Evolutionary conservation across 164 flowering plant genomes (phyloP).

Genomic region (Cinnamomum micranthum): DNA sequence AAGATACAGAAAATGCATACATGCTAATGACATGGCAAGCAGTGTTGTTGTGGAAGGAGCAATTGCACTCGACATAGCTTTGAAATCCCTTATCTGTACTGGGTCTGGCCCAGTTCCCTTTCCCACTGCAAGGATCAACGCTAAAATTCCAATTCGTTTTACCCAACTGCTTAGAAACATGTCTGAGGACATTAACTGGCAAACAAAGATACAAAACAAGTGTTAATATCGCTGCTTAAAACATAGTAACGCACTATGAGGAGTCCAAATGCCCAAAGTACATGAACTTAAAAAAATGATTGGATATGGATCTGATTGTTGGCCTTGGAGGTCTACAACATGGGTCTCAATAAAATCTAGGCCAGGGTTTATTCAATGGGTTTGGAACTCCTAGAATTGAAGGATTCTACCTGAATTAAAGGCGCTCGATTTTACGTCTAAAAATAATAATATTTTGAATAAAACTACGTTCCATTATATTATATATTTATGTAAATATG

Average conservation of each 20-base stretch:
- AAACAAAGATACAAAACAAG: neutral
- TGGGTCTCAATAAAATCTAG: no score
- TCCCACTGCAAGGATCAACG: conserved; percentile 17
- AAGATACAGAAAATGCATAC: conserved; percentile 23
- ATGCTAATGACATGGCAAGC: conserved; percentile 56
- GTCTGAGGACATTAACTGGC: conserved; percentile 59
- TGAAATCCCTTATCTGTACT: conserved; percentile 33
- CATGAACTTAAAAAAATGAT: no score
- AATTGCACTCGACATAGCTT: conserved; percentile 51
- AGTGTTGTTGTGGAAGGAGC: conserved; percentile 40
- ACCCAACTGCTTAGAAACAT: conserved; percentile 46
- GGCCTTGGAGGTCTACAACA: no score
- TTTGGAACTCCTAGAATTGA: no score
- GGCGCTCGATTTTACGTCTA: rapidly evolving
- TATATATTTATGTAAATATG: no score
- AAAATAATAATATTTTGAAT: rapidly evolving
- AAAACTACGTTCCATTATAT: no score
- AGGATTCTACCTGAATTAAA: no score
- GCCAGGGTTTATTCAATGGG: no score
- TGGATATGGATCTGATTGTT: no score
- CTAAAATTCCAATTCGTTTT: conserved; percentile 51
- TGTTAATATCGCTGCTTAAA: no score
- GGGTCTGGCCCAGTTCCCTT: conserved; percentile 33
- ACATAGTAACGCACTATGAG: no score
- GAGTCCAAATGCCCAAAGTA: no score